Evolutionary conservation across 176 grass and related monocot genomes (phyloP), one percentile per base, ranked within the genome.

Genomic region (Hyparrhenia diplandra): DNA sequence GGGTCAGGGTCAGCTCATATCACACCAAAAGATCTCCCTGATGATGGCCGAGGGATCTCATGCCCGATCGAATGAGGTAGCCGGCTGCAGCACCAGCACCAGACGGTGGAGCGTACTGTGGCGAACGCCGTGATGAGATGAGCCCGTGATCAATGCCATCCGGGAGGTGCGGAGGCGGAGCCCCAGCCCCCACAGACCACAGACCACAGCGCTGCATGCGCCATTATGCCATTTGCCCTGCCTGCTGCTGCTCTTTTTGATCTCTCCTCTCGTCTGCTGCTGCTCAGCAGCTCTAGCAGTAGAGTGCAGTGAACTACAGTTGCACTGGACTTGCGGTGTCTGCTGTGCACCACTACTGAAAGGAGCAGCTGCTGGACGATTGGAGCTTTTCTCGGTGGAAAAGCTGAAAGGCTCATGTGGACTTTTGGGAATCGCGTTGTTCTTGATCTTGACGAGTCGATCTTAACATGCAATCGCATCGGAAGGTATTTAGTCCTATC

Each of bases 21-120:
- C 40, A 51, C 80, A 52, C 84, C 83, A 86, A 83, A 52, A 83
- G 88, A 90, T 90, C 59, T 63, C 11, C 55, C 55, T 42, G 79
- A 83, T 86, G 74, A 83, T 86, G 74, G 69, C 20, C 74, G 46
- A 51, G 67, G 67, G 88, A 86, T 90, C 67, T 79, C 65, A 60
- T 73, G 78, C 67, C 79, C 60, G 47, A 58, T 58, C 55, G n/a
- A 74, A 79, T 69, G 61, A 62, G 74, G 68, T 61, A 79, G 74
- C 31, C 64, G 69, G 77, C 58, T 28, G 58, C 4, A 62, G 58
- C 54, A 1, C 6, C 4, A 62, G 58, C 82, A 77, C 40, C 25
- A 64, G 71, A 23, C 43, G 77, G 59, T 78, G 83, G 79, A 78
- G 68, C 49, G 40, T 69, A 34, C 79, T 62, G 83, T 83, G 73